Base-by-base conservation (phyloP, 2,329 filamentous ascomycete species). In the Colletotrichum sublineola region DNA sequence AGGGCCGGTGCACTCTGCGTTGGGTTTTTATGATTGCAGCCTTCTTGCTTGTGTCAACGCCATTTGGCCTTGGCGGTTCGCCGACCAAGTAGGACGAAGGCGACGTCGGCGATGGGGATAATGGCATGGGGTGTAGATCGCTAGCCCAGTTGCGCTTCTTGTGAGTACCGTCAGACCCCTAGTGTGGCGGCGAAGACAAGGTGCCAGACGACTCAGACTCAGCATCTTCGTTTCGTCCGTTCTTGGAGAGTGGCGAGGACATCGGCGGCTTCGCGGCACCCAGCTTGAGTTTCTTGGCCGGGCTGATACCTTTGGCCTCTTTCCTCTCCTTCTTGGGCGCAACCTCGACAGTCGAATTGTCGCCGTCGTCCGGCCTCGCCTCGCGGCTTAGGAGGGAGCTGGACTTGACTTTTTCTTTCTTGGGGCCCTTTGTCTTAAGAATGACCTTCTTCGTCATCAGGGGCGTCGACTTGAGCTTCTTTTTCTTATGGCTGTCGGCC, bases 151-250 rank as follows among this genome's bases (percentile, higher is more conserved):
- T 33, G 11, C 44, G 12, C 11, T 18, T 67, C 15, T 33, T 67
- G 9, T n/a, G 18, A n/a, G 48, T 42, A 52, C 62, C 57, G 14
- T 56, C 71, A 63, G 33, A 18, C 61, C 56, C 42, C 67, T 73
- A 73, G 67, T 70, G 58, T 48, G 86, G 86, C 24, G 88, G 88
- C 20, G 88, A 89, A 0, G 88, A 90, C 71, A 89, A 78, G 0
- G 86, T 86, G 24, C 85, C 88, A 0, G 87, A 89, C 52, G 87
- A 89, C 76, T 90, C 88, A 20, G 87, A 89, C 73, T 86, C 86
- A 53, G 81, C 84, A 58, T 89, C 88, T 24, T 83, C 83, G 56
- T 67, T 67, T 56, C 84, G 83, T 24, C 85, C 85, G 73, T 83
- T 85, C 76, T 86, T 88, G 31, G 86, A 85, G 36, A 85, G 82